phyloP scores from a whole-genome alignment of 2,329 filamentous ascomycete genomes.

The Pseudodiploospora longispora region DNA sequence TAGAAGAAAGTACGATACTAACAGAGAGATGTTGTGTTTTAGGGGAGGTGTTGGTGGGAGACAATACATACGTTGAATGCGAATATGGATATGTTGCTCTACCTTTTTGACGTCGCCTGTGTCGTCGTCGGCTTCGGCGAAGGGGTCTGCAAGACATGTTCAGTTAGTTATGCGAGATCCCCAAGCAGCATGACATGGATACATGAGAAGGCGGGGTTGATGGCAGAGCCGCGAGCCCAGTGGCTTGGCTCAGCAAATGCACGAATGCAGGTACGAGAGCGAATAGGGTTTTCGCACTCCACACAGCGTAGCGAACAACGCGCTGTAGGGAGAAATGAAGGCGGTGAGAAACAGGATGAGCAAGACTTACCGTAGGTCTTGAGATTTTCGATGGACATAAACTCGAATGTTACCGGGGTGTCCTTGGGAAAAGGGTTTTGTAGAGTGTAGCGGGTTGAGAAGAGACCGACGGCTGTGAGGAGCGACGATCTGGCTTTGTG shows the following conservation, averaged over 20 bases:
- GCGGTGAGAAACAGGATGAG: neutral
- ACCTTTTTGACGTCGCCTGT: slow-evolving; percentile 90
- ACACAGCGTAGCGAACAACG: no score
- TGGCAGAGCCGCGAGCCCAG: no score
- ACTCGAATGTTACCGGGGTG: slow-evolving; percentile 63
- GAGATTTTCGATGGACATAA: slow-evolving; percentile 99
- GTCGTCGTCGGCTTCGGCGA: slow-evolving; percentile 99
- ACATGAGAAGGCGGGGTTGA: no score
- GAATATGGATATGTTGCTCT: slow-evolving; percentile 98
- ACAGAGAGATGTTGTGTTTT: no score
- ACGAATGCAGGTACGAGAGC: no score
- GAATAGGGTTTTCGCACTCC: no score
- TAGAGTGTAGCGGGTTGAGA: slow-evolving; percentile 32
- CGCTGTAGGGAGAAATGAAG: no score
- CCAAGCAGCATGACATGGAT: no score
- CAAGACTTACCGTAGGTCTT: slow-evolving; percentile 76
- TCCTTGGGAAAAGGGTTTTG: slow-evolving; percentile 46
- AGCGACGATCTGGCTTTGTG: slow-evolving; percentile 18
- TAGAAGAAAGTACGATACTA: no score
- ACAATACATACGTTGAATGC: slow-evolving; percentile 82
- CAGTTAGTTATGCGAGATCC: neutral
- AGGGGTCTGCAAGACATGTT: slow-evolving; percentile 66
- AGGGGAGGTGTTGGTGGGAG: neutral
- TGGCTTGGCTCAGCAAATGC: no score
- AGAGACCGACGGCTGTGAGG: slow-evolving; percentile 44